Base-by-base conservation (phyloP, 257 asterid species). In the Oldenlandia corymbosa region DNA sequence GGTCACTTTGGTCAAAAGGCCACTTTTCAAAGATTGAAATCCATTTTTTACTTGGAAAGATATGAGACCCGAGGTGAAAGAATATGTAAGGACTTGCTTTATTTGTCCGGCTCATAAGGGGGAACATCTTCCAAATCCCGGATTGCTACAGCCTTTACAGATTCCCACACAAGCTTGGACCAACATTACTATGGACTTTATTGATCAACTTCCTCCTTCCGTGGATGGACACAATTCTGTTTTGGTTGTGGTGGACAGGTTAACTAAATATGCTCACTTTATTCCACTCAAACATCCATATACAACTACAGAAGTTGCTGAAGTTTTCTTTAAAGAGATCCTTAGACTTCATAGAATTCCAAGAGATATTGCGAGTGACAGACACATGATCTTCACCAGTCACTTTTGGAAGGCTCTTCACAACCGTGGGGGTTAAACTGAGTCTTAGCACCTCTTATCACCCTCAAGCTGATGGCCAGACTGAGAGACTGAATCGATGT, bases 61-160 rank as follows among this genome's bases (percentile, higher is more conserved):
- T 5, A 0, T 27, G 7, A 28, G 30, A 12, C 7, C 0, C 0
- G 26, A 36, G 0, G 8, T 57, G 7, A 9, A 31, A 7, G 6
- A 18, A 0, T 57, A 1, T 10, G 55, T 65, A 0, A 16, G 27
- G 0, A 12, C 5, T 0, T 42, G 53, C 3, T 20, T 12, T 0
- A 8, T 43, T 0, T 60, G 52, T 5, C 10, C 24, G 7, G 28
- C 0, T 0, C 23, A 8, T 1, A 42, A 61, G 14, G 2, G 1
- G 11, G 3, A 8, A 7, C n/a, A 0, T 7, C 4, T 9, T 1
- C 3, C 5, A 5, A 0, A 17, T 1, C 3, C 60, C 2, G 52
- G 69, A 0, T 17, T 62, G 7, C 5, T 70, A 1, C 50, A 54
- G 14, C 52, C 63, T 5, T 13, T 70, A 5, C 65, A 41, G 0